A percentile compares a stretch with the other conserved stretches of the same genome.
Conservation (phyloP, 495 filamentous ascomycete genomes). For the Aspergillus avenaceus region DNA sequence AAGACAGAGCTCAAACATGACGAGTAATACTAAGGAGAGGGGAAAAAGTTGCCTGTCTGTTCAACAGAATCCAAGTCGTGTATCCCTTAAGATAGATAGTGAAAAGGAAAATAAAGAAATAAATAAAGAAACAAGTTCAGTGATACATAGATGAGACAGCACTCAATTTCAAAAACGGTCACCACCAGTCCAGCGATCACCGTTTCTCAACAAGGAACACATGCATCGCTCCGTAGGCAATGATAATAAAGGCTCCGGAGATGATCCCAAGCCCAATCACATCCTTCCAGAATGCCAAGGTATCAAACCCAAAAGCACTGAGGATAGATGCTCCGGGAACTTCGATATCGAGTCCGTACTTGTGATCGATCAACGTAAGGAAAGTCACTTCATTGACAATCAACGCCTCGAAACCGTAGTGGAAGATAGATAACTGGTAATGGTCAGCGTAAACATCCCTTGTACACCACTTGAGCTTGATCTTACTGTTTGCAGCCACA, state of each 20-base stretch:
- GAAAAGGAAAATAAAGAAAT: constrained; percentile 2
- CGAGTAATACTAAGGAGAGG: neutral
- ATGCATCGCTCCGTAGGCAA: constrained; percentile 93
- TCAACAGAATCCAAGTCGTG: too few relatives aligned
- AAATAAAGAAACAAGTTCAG: neutral
- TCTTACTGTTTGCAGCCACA: constrained; percentile 84
- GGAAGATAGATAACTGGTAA: constrained; percentile 87
- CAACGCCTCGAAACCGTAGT: constrained; percentile 93
- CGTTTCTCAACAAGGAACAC: constrained; percentile 87
- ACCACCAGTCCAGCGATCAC: constrained; percentile 29
- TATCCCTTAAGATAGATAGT: neutral
- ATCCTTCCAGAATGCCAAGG: constrained; percentile 78
- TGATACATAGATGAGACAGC: neutral
- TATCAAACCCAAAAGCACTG: constrained; percentile 88
- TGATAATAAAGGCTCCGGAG: constrained; percentile 74
- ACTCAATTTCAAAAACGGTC: neutral
- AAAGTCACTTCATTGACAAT: constrained; percentile 98
- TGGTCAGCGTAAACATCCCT: constrained; percentile 12
- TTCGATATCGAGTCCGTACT: constrained; percentile 92
- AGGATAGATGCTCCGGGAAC: constrained; percentile 93
- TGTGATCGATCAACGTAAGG: constrained; percentile 83
- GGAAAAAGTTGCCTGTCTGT: too few relatives aligned
- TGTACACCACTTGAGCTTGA: neutral
- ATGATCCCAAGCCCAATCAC: constrained; percentile 78
- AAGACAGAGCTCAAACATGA: too few relatives aligned